Conservation (phyloP, 768 basidiomycete species). For the Suillus luteus region DNA sequence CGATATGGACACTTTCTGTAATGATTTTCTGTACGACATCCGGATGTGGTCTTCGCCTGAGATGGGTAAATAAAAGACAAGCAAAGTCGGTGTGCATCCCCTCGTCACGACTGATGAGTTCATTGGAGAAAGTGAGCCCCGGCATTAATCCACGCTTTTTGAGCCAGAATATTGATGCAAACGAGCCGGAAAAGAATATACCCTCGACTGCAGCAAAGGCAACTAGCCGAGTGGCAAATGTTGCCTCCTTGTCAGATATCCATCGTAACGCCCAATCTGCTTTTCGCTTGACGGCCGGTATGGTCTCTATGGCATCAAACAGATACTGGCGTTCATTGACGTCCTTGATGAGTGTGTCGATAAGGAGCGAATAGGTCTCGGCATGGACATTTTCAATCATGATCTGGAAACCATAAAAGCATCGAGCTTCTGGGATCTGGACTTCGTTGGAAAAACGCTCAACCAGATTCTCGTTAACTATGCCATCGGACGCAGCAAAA, state of each 20-base stretch:
- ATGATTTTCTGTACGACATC: slow-evolving; percentile 72
- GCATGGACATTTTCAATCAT: slow-evolving; percentile 99
- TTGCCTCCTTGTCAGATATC: slow-evolving; percentile 81
- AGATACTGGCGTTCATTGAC: slow-evolving; percentile 71
- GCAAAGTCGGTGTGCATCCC: slow-evolving; percentile 98
- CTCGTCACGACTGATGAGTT: slow-evolving; percentile 94
- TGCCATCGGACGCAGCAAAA: slow-evolving; percentile 95
- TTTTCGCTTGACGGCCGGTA: slow-evolving; percentile 90
- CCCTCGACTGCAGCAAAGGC: slow-evolving; percentile 97
- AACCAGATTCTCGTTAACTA: slow-evolving; percentile 94
- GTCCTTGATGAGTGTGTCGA: slow-evolving; percentile 94
- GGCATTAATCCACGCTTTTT: slow-evolving; percentile 98
- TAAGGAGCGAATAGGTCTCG: slow-evolving; percentile 94
- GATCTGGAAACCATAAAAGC: slow-evolving; percentile 97
- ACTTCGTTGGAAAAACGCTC: slow-evolving; percentile 94
- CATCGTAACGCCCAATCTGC: slow-evolving; percentile 94
- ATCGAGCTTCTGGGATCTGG: slow-evolving; percentile 89
- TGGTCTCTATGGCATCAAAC: slow-evolving; percentile 91
- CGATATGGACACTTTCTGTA: slow-evolving; percentile 79
- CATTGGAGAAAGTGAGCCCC: slow-evolving; percentile 96
- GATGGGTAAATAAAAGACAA: slow-evolving; percentile 84
- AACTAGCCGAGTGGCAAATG: slow-evolving; percentile 86
- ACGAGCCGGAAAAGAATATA: slow-evolving; percentile 94
- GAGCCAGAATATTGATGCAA: slow-evolving; percentile 94
- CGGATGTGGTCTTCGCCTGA: slow-evolving; percentile 80